A percentile compares a stretch with the other conserved stretches of the same genome.
These are phyloP conservation scores for Podaxis pistillaris DNA, from an alignment of 768 basidiomycete genomes.

Conservation along the genomic window DNA sequence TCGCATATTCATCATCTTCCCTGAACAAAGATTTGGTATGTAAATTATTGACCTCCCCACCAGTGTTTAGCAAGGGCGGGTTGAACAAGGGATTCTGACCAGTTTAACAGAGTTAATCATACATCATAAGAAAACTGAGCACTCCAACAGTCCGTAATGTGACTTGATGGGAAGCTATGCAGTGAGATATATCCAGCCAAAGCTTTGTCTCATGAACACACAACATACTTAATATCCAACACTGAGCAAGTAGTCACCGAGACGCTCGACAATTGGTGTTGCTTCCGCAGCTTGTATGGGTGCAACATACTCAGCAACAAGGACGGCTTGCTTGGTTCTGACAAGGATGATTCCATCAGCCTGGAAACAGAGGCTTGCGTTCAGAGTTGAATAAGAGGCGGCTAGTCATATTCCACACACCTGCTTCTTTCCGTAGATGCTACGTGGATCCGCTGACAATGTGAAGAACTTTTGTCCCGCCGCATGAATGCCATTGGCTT, in stretches of 20 bases:
- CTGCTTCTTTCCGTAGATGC: slow-evolving; percentile 74
- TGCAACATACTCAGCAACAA: slow-evolving; percentile 71
- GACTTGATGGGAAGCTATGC: not conserved
- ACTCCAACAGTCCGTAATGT: not conserved
- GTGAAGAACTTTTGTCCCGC: slow-evolving; percentile 76
- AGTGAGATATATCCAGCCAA: not conserved
- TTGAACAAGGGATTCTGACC: not conserved
- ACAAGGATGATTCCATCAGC: slow-evolving; percentile 71
- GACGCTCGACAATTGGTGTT: slow-evolving; percentile 58
- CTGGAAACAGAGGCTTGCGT: slow-evolving; percentile 35
- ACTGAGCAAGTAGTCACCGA: slow-evolving; percentile 78
- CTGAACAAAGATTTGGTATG: not conserved
- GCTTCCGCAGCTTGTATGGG: slow-evolving; percentile 69
- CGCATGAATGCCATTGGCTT: slow-evolving; percentile 61
- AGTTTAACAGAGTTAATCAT: not conserved
- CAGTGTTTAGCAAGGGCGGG: not conserved
- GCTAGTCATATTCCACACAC: slow-evolving; percentile 39
- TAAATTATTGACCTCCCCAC: not conserved
- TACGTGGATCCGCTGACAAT: slow-evolving; percentile 45
- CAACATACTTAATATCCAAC: slow-evolving; percentile 45
- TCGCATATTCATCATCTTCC: not conserved
- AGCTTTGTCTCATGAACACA: not conserved
- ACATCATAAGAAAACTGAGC: not conserved
- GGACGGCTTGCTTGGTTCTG: slow-evolving; percentile 82
- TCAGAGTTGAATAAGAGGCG: not conserved